phyloP scores from a whole-genome alignment of 2,329 filamentous ascomycete genomes.

The Epicoccum sorghinum region DNA sequence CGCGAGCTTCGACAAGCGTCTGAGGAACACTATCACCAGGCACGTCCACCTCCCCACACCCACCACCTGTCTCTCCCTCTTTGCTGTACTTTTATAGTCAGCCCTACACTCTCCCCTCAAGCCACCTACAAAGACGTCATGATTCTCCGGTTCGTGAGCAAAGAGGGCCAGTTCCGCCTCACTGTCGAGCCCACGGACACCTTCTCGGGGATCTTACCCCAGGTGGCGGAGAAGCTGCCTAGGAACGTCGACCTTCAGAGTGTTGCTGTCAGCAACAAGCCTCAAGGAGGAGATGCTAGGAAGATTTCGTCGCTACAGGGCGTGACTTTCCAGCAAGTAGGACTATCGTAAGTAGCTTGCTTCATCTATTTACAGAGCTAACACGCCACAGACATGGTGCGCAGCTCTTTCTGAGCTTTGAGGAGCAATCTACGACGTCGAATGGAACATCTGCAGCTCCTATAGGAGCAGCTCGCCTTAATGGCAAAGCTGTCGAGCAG shows the following conservation, averaged over 20 bases:
- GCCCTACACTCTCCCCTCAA: background rate
- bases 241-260: slow-evolving; percentile 60
- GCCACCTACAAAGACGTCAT: slow-evolving; percentile 54
- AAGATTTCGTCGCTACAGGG: slow-evolving; percentile 58
- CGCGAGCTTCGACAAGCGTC: slow-evolving; percentile 13
- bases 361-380: slow-evolving; percentile 19
- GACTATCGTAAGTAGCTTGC: slow-evolving; percentile 56
- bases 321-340: slow-evolving; percentile 63
- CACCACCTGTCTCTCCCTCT: background rate
- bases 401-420: slow-evolving; percentile 85
- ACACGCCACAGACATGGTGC: slow-evolving; percentile 76
- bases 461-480: slow-evolving; percentile 67
- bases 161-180: slow-evolving; percentile 90
- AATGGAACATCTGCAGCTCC: slow-evolving; percentile 55
- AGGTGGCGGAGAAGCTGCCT: slow-evolving; percentile 67
- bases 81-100: slow-evolving; percentile 1
- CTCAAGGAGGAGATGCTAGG: slow-evolving; percentile 64
- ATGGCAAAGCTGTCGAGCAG: slow-evolving; percentile 74
- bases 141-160: slow-evolving; percentile 85
- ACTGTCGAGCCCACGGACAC: slow-evolving; percentile 75
- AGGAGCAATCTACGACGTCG: slow-evolving; percentile 59
- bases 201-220: slow-evolving; percentile 65
- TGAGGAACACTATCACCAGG: slow-evolving; percentile 5
- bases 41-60: background rate
- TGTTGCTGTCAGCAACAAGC: slow-evolving; percentile 65